Conservation (phyloP, 345 rosid species). For the Aquilaria sinensis region DNA sequence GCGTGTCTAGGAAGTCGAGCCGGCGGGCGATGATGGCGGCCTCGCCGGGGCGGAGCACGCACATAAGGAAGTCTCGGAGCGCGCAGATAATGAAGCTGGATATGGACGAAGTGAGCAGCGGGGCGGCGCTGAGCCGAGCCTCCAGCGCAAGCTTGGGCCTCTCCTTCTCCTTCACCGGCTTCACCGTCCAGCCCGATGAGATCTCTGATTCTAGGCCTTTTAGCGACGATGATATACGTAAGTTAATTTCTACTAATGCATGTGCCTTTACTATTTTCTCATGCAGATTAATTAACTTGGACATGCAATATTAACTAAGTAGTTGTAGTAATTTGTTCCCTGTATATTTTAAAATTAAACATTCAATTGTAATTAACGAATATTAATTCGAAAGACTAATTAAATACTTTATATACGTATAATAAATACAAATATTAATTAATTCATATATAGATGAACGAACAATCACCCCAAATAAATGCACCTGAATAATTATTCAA, state of each 20-base stretch:
- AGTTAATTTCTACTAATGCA: conserved; percentile 29
- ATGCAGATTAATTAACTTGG: conserved; percentile 3
- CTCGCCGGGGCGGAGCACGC: conserved; percentile 67
- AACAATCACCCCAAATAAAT: no score
- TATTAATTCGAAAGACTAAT: no score
- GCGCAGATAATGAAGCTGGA: conserved; percentile 63
- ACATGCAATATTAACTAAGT: no score
- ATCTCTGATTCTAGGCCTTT: conserved; percentile 71
- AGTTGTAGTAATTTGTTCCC: no score
- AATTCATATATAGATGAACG: no score
- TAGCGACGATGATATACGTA: conserved; percentile 88
- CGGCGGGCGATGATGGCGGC: conserved; percentile 38
- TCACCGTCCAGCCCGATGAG: conserved; percentile 78
- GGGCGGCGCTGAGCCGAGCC: conserved; percentile 90
- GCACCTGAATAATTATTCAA: no score
- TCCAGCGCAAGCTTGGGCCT: conserved; percentile 93
- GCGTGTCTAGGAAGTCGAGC: conserved; percentile 68
- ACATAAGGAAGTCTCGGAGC: conserved; percentile 85
- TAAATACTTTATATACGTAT: no score
- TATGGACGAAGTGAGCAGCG: conserved; percentile 69
- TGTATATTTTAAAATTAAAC: no score
- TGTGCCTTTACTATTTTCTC: not conserved
- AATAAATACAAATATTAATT: no score
- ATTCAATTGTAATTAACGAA: no score
- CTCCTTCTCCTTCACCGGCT: conserved; percentile 94